These are phyloP conservation scores for Sphagnurus paluster DNA, from an alignment of 1,284 basidiomycete genomes.

Conservation along the genomic window DNA sequence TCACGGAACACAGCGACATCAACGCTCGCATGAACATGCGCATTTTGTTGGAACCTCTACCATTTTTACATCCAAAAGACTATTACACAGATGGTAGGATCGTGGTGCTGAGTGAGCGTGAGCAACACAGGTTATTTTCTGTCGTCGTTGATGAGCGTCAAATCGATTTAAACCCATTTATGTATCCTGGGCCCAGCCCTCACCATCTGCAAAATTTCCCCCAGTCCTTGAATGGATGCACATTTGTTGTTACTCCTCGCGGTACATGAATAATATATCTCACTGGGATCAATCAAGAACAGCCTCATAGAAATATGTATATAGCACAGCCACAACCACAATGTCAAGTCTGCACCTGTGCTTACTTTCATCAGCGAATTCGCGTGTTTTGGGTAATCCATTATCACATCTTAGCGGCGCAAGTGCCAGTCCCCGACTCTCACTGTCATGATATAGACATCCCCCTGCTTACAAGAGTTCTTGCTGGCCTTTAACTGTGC, in stretches of 20 bases:
- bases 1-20: constrained; percentile 19
- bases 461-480: too few relatives aligned
- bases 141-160: not conserved
- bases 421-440: too few relatives aligned
- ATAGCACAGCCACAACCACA: too few relatives aligned
- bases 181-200: constrained; percentile 8
- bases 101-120: not conserved
- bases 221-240: constrained; percentile 5
- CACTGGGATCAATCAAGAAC: not conserved
- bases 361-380: too few relatives aligned
- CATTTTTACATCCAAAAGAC: not conserved
- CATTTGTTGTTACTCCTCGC: constrained; percentile 8
- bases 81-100: not conserved
- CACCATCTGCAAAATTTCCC: not conserved
- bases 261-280: not conserved
- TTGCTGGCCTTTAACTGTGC: too few relatives aligned
- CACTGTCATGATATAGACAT: too few relatives aligned
- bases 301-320: too few relatives aligned
- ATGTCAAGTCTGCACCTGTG: too few relatives aligned
- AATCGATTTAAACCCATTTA: constrained; percentile 13
- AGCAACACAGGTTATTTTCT: constrained; percentile 1
- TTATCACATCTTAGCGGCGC: too few relatives aligned
- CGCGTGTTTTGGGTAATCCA: too few relatives aligned
- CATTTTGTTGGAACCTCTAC: not conserved
- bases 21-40: constrained; percentile 1